These are phyloP conservation scores for Erodium maritimum DNA, from an alignment of 345 rosid species.

Conservation along the genomic window DNA sequence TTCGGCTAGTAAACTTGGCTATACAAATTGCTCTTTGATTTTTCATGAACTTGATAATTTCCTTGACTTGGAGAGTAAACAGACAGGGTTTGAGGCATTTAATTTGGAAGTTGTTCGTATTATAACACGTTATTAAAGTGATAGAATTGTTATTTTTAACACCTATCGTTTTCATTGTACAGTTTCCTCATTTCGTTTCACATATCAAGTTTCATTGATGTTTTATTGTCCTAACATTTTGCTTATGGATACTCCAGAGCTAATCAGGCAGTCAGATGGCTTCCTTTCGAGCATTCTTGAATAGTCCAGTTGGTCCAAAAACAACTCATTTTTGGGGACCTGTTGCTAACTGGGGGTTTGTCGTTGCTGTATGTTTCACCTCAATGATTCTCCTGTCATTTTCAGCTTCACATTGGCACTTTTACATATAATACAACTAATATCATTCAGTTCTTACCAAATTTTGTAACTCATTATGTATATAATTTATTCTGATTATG, in stretches of 20 bases:
- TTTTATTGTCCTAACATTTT: neutral
- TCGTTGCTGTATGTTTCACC: constrained; percentile 48
- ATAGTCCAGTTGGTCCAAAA: constrained; percentile 79
- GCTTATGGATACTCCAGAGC: constrained; percentile 2
- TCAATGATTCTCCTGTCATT: constrained; percentile 1
- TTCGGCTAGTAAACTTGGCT: too few species aligned
- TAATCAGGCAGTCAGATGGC: constrained; percentile 30
- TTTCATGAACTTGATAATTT: neutral
- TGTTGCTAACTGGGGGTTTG: constrained; percentile 84
- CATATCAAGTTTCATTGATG: neutral
- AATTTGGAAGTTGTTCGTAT: neutral
- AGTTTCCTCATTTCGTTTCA: neutral
- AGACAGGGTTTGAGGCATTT: neutral
- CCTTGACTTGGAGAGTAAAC: neutral
- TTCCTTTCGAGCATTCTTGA: constrained; percentile 58
- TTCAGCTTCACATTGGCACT: neutral
- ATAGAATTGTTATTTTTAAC: neutral
- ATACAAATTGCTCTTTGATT: neutral
- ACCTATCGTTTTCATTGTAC: neutral
- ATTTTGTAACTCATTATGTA: neutral
- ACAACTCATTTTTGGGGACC: constrained; percentile 94
- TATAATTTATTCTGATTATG: constrained; percentile 4
- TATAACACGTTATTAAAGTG: neutral
- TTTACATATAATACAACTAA: neutral
- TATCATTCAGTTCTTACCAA: neutral